Base-by-base conservation (phyloP, 179 eudicot species). In the Sideroxylon spinosum region DNA sequence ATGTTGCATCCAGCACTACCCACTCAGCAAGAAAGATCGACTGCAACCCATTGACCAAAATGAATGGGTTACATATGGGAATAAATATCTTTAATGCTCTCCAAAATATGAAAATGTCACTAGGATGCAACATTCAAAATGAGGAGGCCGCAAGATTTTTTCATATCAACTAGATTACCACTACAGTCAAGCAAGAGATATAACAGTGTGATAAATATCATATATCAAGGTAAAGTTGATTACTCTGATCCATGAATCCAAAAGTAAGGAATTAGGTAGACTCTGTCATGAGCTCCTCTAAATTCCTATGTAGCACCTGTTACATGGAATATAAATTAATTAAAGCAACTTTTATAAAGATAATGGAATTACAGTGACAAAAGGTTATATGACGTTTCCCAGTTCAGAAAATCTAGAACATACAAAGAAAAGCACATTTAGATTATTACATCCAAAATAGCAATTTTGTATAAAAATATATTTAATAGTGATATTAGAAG, bases 201-300 rank as follows among this genome's bases (percentile, higher is more conserved):
- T 44, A 55, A 49, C 48, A 16, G 44, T 6, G 23, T 8, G 49
- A 16, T 5, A 48, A 17, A 59, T 52, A 19, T 23, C 11, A 26
- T 48, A 25, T 25, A 57, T 57, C 25, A 48, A 48, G 17, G 68
- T n/a, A 71, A 71, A 78, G 61, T 10, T 25, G 49, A 48, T 22
- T 78, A 78, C 81, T 48, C 67, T 78, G 70, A 61, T 78, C 81
- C 81, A 78, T 78, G 81, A 56, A 72, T 71, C 56, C 61, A 8
- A 19, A 71, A 29, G 44, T 29, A 26, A 48, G 8, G 69, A 71
- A 71, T 60, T 17, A 68, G 46, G 46, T 22, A 29, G 37, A 22
- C 20, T 16, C 49, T 11, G 52, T 61, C 10, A 1, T 7, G 14
- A 25, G 76, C 69, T 61, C 76, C 76, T 78, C 48, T 4, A 9